These are phyloP conservation scores for Colletotrichum sp. DNA, from an alignment of 2,329 filamentous ascomycete species.

Conservation along the genomic window DNA sequence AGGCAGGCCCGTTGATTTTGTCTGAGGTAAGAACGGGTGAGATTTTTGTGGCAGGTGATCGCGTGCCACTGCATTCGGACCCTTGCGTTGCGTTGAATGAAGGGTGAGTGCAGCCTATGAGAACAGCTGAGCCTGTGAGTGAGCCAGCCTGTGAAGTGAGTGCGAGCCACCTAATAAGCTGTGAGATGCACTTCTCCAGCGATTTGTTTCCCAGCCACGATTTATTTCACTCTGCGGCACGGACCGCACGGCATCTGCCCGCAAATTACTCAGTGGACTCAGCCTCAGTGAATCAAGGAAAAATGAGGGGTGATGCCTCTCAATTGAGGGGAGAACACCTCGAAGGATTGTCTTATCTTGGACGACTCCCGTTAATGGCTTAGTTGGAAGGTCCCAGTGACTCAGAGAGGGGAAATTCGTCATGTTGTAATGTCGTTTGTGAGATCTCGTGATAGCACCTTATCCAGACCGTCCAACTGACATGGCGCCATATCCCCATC, in stretches of 20 bases:
- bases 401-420: not conserved
- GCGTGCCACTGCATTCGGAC: not conserved
- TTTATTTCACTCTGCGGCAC: not conserved
- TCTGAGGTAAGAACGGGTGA: not conserved
- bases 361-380: not conserved
- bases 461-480: not conserved
- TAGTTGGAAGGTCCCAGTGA: not conserved
- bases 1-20: not conserved
- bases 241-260: not conserved
- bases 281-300: not conserved
- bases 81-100: not conserved
- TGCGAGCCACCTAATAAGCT: not conserved
- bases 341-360: not conserved
- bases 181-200: not conserved
- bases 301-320: not conserved
- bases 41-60: slow-evolving; percentile 5
- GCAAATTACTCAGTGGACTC: not conserved
- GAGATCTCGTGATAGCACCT: not conserved
- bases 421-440: not conserved
- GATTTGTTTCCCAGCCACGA: not conserved
- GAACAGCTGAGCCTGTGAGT: not conserved
- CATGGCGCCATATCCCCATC: not conserved
- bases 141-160: not conserved
- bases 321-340: not conserved
- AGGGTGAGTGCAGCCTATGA: not conserved